Base-by-base conservation (phyloP, 306 rosid genomes). In the apple (Malus domestica) region DNA sequence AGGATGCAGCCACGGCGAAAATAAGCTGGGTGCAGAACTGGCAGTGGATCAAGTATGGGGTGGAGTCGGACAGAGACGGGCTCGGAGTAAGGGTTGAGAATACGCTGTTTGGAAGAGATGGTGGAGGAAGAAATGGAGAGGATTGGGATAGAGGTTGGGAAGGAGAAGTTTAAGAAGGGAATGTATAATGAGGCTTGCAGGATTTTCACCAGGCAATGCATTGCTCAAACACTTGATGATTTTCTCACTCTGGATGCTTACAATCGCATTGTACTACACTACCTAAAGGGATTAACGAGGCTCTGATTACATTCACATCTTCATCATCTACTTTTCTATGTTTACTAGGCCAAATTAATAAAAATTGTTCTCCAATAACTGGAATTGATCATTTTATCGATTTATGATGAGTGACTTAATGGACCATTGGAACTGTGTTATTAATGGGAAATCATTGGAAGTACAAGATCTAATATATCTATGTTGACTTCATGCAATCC, bases 1-100 rank as follows among this genome's bases (percentile, higher is more conserved):
- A 95, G 77, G 97, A 95, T 80, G 97, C 98, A 4, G 98, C 98
- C 16, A 95, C 98, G 23, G 97, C 97, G 15, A 97, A 95, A 85
- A 92, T 95, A 22, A 95, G 98, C 74, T 84, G 97, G 85, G 97
- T 95, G 61, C 97, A 95, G 86, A 95, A 88, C 78, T 95, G 97
- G 97, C 97, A 95, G 76, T 92, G 98, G 98, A 23, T 95, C 55
- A 92, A 88, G 76, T 95, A 95, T 81, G 93, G 73, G 54, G 98
- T 76, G 73, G 97, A 92, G 61, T 74, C 90, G 66, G 77, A 92
- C 77, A 97, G 97, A 12, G 97, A 92, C 80, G 88, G 88, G 13
- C 77, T 89, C 54, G 97, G 92, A 13, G 92, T 87, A 54, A 90
- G 80, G 70, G 97, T 92, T 80, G 84, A 55, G 29, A 85, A 65